phyloP scores from a whole-genome alignment of 139 green algal species.

The Mychonastes homosphaera region DNA sequence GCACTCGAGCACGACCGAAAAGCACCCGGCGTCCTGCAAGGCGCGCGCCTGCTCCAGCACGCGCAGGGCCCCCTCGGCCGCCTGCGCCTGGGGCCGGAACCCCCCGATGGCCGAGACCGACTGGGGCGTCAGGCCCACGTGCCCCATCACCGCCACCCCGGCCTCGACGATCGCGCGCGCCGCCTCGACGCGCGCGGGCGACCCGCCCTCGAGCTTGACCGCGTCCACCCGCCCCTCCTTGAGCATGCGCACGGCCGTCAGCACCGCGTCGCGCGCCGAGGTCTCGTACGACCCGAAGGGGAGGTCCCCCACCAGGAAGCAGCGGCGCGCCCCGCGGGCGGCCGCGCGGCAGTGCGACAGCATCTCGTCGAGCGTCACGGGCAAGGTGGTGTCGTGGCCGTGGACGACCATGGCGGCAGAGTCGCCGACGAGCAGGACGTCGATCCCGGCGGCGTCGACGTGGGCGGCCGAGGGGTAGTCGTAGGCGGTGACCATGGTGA shows the following conservation, averaged over 20 bases:
- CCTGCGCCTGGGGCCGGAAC: conserved; percentile 83
- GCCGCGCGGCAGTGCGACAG: conserved; percentile 85
- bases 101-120: conserved; percentile 70
- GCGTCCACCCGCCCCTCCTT: conserved; percentile 96
- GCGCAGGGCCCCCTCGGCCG: conserved; percentile 56
- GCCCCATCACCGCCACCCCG: conserved; percentile 95
- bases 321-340: conserved; percentile 55
- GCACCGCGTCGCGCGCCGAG: conserved; percentile 50
- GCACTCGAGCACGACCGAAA: conserved; percentile 92
- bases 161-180: conserved; percentile 73
- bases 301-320: conserved; percentile 71
- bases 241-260: conserved; percentile 70
- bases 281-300: conserved; percentile 88
- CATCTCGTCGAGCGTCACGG: conserved; percentile 95
- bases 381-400: conserved; percentile 97
- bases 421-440: conserved; percentile 94
- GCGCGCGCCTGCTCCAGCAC: conserved; percentile 57
- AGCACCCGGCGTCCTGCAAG: conserved; percentile 84
- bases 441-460: conserved; percentile 79
- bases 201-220: conserved; percentile 92
- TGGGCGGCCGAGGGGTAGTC: conserved; percentile 98
- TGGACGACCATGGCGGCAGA: conserved; percentile 95
- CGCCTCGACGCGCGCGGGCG: conserved; percentile 45
- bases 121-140: conserved; percentile 92
- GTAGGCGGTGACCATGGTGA: conserved; percentile 96